Conservation (phyloP, 1,284 basidiomycete species). For the Sanghuangporus weigelae region DNA sequence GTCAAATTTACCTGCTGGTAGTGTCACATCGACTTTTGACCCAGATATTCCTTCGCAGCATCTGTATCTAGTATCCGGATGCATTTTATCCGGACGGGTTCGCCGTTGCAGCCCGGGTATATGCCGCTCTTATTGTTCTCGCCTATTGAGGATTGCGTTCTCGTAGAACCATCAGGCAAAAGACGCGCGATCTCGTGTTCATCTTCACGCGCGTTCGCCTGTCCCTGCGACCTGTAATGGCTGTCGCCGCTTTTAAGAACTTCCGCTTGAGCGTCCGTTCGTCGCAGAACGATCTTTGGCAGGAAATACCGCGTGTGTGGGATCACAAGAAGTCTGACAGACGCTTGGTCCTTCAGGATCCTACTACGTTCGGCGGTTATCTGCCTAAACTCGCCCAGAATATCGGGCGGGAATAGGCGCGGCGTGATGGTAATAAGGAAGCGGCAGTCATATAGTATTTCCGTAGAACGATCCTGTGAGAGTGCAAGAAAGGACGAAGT, state of each 20-base stretch:
- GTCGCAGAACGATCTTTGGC: slow-evolving; percentile 10
- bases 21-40: background rate
- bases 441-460: slow-evolving; percentile 22
- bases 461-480: background rate
- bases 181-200: slow-evolving; percentile 11
- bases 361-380: background rate
- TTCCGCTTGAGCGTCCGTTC: background rate
- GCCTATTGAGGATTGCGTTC: slow-evolving; percentile 4
- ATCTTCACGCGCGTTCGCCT: background rate
- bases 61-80: slow-evolving; percentile 12
- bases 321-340: slow-evolving; percentile 6
- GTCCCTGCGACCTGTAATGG: background rate
- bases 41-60: background rate
- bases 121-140: slow-evolving; percentile 14
- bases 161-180: slow-evolving; percentile 13
- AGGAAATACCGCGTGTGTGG: slow-evolving; percentile 15
- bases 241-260: background rate
- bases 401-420: background rate
- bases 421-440: slow-evolving; percentile 19
- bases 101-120: background rate
- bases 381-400: background rate
- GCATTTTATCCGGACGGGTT: slow-evolving; percentile 12
- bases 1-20: background rate
- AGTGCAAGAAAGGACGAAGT: slow-evolving; percentile 6
- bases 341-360: background rate